phyloP scores from a whole-genome alignment of 2,329 filamentous ascomycete species.

The Amylocarpus encephaloides region DNA sequence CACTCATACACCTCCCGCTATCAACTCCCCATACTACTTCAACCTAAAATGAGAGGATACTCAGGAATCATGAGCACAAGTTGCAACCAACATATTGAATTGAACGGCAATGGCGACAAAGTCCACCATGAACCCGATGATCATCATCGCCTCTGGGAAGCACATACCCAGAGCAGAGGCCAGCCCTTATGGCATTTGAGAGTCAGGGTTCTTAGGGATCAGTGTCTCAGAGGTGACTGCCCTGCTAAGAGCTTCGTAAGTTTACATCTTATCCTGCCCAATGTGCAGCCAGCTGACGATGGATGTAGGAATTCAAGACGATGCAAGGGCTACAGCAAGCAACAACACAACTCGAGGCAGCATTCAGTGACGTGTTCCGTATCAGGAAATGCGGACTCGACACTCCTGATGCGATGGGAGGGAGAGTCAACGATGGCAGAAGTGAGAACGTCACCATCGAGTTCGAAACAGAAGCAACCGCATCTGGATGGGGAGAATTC shows the following conservation, averaged over 20 bases:
- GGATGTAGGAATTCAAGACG: slow-evolving; percentile 20
- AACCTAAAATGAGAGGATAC: slow-evolving; percentile 19
- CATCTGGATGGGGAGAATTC: slow-evolving; percentile 18
- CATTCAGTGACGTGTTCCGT: slow-evolving; percentile 19
- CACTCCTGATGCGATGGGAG: slow-evolving; percentile 22
- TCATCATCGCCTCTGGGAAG: slow-evolving; percentile 21
- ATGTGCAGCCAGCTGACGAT: slow-evolving; percentile 8
- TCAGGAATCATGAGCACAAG: slow-evolving; percentile 16
- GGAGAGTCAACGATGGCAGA: slow-evolving; percentile 22
- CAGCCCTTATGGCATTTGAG: slow-evolving; percentile 22
- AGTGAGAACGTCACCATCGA: slow-evolving; percentile 25
- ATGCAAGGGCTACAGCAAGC: slow-evolving; percentile 22
- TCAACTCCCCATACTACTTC: slow-evolving; percentile 4
- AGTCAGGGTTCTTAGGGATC: slow-evolving; percentile 22
- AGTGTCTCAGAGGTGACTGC: slow-evolving; percentile 20
- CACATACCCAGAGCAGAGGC: slow-evolving; percentile 5
- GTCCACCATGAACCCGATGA: slow-evolving; percentile 16
- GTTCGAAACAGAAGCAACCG: slow-evolving; percentile 17
- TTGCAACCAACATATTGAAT: slow-evolving; percentile 10
- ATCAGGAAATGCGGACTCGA: slow-evolving; percentile 23
- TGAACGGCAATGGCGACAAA: slow-evolving; percentile 20
- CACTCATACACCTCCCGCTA: slow-evolving; percentile 9
- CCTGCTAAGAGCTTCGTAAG: slow-evolving; percentile 22
- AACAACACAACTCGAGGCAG: slow-evolving; percentile 21
- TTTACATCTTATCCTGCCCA: not conserved